Conservation (phyloP, 2,329 filamentous ascomycete genomes). For the Alternaria gansuensis region DNA sequence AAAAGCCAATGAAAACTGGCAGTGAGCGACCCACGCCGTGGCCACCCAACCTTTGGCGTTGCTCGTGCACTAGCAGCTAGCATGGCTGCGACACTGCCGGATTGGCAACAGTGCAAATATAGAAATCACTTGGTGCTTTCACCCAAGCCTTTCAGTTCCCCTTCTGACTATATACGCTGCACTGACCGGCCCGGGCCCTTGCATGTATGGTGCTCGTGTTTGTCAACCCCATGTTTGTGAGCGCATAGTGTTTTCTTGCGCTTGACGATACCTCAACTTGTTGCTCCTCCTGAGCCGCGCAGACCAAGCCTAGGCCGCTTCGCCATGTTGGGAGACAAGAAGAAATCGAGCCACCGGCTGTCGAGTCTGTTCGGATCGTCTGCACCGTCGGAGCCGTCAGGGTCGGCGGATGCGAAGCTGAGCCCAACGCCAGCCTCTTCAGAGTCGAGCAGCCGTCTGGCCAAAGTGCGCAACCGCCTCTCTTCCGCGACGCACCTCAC, state of each 20-base stretch:
- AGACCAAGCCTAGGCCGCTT: slow-evolving; percentile 3
- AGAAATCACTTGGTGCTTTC: slow-evolving; percentile 33
- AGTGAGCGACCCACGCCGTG: slow-evolving; percentile 28
- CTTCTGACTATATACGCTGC: slow-evolving; percentile 20
- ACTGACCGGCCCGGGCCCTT: slow-evolving; percentile 22
- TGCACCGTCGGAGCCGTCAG: slow-evolving; percentile 22
- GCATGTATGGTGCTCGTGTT: slow-evolving; percentile 36
- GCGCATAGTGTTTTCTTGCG: slow-evolving; percentile 18
- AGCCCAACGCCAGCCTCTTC: slow-evolving; percentile 36
- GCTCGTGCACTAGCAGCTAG: slow-evolving; percentile 35
- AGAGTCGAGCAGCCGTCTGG: slow-evolving; percentile 41
- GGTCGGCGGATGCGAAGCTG: slow-evolving; percentile 20
- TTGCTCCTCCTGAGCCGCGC: slow-evolving; percentile 4
- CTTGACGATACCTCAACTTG: slow-evolving; percentile 8
- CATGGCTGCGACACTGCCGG: slow-evolving; percentile 32
- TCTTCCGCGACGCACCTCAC: slow-evolving; percentile 44
- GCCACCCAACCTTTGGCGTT: slow-evolving; percentile 21
- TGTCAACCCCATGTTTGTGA: slow-evolving; percentile 24
- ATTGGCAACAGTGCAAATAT: slow-evolving; percentile 43
- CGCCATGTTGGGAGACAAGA: slow-evolving; percentile 42
- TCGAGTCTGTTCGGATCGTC: slow-evolving; percentile 47
- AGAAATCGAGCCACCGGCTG: slow-evolving; percentile 45
- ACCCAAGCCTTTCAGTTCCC: slow-evolving; percentile 24
- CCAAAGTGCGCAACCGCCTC: slow-evolving; percentile 46
- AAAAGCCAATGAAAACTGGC: slow-evolving; percentile 17